Evolutionary conservation across 108 stramenopile species (phyloP).

Genomic region (Cylindrotheca closterium): DNA sequence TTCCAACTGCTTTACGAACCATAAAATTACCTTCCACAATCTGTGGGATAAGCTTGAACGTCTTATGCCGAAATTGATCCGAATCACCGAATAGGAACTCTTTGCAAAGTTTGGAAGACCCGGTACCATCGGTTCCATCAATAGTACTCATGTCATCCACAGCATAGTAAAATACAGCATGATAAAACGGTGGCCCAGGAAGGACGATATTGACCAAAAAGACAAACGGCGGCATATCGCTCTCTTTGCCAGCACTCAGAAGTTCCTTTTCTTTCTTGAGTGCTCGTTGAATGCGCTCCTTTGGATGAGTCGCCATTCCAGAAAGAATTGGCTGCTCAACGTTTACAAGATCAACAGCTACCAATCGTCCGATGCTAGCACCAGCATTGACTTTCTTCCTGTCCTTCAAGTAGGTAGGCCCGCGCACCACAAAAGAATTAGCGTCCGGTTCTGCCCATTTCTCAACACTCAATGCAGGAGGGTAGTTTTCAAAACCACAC

Average conservation of each 20-base stretch:
- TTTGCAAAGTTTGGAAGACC: conserved; percentile 69
- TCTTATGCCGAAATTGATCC: conserved; percentile 70
- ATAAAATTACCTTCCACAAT: conserved; percentile 94
- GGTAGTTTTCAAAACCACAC: conserved; percentile 18
- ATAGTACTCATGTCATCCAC: conserved; percentile 77
- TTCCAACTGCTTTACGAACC: conserved; percentile 87
- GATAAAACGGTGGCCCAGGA: conserved; percentile 79
- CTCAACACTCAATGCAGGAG: conserved; percentile 26
- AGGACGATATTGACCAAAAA: conserved; percentile 79
- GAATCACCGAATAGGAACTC: conserved; percentile 76
- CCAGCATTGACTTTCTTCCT: conserved; percentile 82
- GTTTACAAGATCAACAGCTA: conserved; percentile 83
- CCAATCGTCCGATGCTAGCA: conserved; percentile 73
- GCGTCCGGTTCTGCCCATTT: conserved; percentile 87
- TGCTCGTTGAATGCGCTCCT: conserved; percentile 81
- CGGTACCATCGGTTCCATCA: conserved; percentile 72
- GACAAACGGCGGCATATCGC: conserved; percentile 76
- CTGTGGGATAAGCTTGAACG: conserved; percentile 92
- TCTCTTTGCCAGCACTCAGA: conserved; percentile 29
- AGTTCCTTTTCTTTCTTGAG: conserved; percentile 45
- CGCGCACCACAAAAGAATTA: conserved; percentile 86
- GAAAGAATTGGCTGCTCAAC: conserved; percentile 62
- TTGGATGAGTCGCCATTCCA: conserved; percentile 82
- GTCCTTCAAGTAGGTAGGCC: conserved; percentile 72
- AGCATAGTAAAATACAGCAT: conserved; percentile 83